Conservation (phyloP, 495 filamentous ascomycete genomes). For the Neohortaea acidophila region DNA sequence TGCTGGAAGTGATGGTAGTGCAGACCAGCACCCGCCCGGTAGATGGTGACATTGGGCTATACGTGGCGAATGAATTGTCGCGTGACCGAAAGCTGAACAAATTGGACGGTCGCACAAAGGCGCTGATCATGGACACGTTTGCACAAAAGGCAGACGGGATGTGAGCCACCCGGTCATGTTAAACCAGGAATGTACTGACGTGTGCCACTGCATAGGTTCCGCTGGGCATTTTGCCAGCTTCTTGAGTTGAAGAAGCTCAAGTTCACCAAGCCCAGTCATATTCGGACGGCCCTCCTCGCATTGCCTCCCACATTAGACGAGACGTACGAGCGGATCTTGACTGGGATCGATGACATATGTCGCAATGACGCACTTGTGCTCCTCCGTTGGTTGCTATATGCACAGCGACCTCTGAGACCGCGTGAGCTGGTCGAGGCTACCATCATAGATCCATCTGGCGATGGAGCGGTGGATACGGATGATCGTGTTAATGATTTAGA, state of each 20-base stretch:
- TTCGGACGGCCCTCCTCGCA: slow-evolving; percentile 10
- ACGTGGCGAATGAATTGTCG: slow-evolving; percentile 12
- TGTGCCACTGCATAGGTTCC: slow-evolving; percentile 12
- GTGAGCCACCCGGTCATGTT: slow-evolving; percentile 5
- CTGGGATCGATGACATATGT: slow-evolving; percentile 6
- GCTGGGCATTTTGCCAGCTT: slow-evolving; percentile 20
- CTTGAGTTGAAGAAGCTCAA: slow-evolving; percentile 13
- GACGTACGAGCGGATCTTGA: slow-evolving; percentile 20
- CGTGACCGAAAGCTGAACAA: slow-evolving; percentile 8
- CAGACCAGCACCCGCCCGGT: slow-evolving; percentile 2
- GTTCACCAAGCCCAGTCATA: background rate
- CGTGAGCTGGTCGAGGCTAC: slow-evolving; percentile 15
- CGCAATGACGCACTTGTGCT: slow-evolving; percentile 8
- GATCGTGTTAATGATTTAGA: slow-evolving; percentile 7
- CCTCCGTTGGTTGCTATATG: slow-evolving; percentile 18
- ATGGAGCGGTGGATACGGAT: slow-evolving; percentile 7
- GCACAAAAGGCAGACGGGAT: slow-evolving; percentile 17
- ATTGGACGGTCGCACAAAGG: background rate
- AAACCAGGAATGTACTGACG: background rate
- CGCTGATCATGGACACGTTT: slow-evolving; percentile 13
- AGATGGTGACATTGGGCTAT: slow-evolving; percentile 16
- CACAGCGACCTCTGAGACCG: slow-evolving; percentile 13
- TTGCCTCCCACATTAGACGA: slow-evolving; percentile 18
- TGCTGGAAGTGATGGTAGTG: background rate
- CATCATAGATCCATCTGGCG: slow-evolving; percentile 3